A percentile compares a stretch with the other conserved stretches of the same genome.
phyloP scores from a whole-genome alignment of 169 alveolate genomes.

The Eimeria brunetti region DNA sequence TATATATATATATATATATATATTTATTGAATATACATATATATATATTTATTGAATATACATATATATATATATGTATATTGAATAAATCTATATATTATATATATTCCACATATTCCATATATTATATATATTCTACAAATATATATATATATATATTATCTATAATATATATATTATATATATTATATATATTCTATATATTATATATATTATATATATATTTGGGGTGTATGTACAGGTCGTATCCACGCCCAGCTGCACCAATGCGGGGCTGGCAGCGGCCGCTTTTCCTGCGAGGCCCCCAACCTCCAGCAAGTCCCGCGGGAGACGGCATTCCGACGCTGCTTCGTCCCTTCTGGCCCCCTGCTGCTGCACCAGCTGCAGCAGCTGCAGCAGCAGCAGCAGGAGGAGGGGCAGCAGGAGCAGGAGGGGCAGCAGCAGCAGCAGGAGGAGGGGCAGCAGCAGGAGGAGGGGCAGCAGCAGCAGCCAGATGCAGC shows the following conservation, averaged over 20 bases:
- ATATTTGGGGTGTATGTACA: slow-evolving; percentile 58
- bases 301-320: slow-evolving; percentile 92
- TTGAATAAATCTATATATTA: too few species aligned
- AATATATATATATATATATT: too few species aligned
- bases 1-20: too few species aligned
- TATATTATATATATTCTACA: too few species aligned
- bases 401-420: background rate
- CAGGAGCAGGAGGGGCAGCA: background rate
- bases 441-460: background rate
- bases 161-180: too few species aligned
- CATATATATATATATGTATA: too few species aligned
- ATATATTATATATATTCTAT: too few species aligned
- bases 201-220: too few species aligned
- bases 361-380: background rate
- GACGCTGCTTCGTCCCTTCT: slow-evolving; percentile 90
- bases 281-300: slow-evolving; percentile 93
- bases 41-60: too few species aligned
- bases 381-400: slow-evolving; percentile 7
- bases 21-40: too few species aligned
- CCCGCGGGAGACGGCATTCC: slow-evolving; percentile 89
- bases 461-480: background rate
- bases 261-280: slow-evolving; percentile 92
- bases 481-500: background rate
- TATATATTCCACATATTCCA: too few species aligned
- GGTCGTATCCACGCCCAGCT: slow-evolving; percentile 90